Evolutionary conservation across 345 rosid genomes (phyloP).

Genomic region (Arabis hirsuta): DNA sequence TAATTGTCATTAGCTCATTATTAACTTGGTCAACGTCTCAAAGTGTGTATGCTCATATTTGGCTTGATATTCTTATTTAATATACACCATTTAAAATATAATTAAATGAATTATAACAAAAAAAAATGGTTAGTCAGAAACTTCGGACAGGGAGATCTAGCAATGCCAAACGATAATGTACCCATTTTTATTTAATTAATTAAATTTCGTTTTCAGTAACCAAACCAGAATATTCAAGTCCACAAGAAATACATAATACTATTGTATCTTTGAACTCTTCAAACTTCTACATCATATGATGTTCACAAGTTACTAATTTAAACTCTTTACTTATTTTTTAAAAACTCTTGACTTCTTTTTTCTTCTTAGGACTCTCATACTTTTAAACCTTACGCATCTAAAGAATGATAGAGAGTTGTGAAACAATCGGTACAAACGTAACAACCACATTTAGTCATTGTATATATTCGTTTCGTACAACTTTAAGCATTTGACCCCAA

Average conservation of each 20-base stretch:
- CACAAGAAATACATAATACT: constrained; percentile 35
- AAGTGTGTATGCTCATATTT: constrained; percentile 13
- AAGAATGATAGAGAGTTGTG: constrained; percentile 4
- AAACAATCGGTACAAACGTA: constrained; percentile 14
- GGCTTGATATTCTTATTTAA: constrained; percentile 11
- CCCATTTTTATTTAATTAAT: not conserved
- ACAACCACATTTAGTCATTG: constrained; percentile 10
- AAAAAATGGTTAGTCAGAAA: constrained; percentile 17
- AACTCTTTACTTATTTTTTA: not conserved
- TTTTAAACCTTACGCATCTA: not conserved
- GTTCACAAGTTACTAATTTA: constrained; percentile 36
- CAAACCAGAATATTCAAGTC: constrained; percentile 40
- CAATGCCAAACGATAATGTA: constrained; percentile 30
- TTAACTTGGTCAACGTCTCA: constrained; percentile 29
- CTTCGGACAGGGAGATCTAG: constrained; percentile 38
- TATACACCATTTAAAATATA: not conserved
- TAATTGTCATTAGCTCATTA: constrained; percentile 9
- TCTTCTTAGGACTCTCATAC: not conserved
- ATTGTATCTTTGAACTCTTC: constrained; percentile 28
- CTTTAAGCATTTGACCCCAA: not conserved
- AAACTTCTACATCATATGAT: constrained; percentile 30
- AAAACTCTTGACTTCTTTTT: not conserved
- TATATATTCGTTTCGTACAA: not conserved
- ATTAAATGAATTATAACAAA: not conserved
- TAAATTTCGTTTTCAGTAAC: constrained; percentile 31